Percentiles rank a stretch among this genome's conserved stretches.
Evolutionary conservation across 345 rosid genomes (phyloP).

Genomic region (Linum trigynum): DNA sequence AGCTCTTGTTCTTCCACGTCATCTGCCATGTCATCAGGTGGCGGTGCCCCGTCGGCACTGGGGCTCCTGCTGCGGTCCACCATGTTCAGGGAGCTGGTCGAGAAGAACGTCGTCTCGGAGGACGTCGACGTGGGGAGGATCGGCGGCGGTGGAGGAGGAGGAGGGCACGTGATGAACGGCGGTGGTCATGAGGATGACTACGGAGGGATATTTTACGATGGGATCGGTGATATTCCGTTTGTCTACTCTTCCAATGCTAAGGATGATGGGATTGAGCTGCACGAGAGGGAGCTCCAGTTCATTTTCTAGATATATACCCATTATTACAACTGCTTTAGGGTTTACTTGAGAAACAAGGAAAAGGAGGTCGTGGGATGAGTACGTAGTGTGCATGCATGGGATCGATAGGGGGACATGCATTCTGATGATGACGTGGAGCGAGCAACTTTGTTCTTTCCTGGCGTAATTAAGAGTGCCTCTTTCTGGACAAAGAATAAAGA

Average conservation of each 20-base stretch:
- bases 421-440: too few relatives aligned
- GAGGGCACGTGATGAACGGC: too few relatives aligned
- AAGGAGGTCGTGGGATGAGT: too few relatives aligned
- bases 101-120: slow-evolving; percentile 32
- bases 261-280: slow-evolving; percentile 21
- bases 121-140: slow-evolving; percentile 27
- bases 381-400: too few relatives aligned
- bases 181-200: slow-evolving; percentile 23
- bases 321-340: too few relatives aligned
- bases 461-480: too few relatives aligned
- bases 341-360: too few relatives aligned
- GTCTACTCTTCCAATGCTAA: slow-evolving; percentile 24
- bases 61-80: slow-evolving; percentile 50
- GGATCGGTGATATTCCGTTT: slow-evolving; percentile 25
- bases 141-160: slow-evolving; percentile 6
- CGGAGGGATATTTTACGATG: slow-evolving; percentile 29
- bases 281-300: slow-evolving; percentile 27
- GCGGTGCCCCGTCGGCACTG: slow-evolving; percentile 20
- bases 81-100: slow-evolving; percentile 42
- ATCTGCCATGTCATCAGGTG: slow-evolving; percentile 15
- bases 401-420: too few relatives aligned
- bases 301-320: slow-evolving; percentile 12
- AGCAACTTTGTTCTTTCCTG: too few relatives aligned
- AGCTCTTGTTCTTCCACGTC: slow-evolving; percentile 18
- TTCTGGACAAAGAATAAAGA: too few relatives aligned